Conservation (phyloP, 2,329 filamentous ascomycete genomes). For the Metarhizium anisopliae region DNA sequence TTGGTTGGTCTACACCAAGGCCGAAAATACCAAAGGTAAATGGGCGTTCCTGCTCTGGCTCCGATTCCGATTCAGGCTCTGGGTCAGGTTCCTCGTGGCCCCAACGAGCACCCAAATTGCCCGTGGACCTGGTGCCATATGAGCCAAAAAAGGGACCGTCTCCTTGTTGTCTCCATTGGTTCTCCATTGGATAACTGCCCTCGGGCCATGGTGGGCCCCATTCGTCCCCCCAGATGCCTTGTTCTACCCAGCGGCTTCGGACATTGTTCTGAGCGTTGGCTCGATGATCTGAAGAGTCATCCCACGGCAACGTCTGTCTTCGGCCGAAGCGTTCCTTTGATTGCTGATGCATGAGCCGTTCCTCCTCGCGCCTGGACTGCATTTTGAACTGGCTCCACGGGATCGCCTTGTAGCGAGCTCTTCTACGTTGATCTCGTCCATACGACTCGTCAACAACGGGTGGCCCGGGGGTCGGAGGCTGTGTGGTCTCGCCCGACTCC, state of each 20-base stretch:
- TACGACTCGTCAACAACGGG: neutral
- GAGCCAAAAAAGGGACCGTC: too few relatives aligned
- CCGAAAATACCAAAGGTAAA: too few relatives aligned
- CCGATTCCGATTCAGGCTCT: too few relatives aligned
- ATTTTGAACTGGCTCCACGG: neutral
- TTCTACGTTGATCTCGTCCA: neutral
- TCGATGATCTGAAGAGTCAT: neutral
- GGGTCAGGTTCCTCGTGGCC: too few relatives aligned
- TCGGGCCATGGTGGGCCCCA: conserved; percentile 5
- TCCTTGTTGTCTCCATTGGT: too few relatives aligned
- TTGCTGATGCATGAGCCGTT: neutral
- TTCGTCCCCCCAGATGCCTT: conserved; percentile 8
- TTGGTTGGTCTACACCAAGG: too few relatives aligned
- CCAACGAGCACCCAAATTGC: too few relatives aligned
- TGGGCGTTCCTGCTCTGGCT: too few relatives aligned
- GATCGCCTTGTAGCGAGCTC: neutral
- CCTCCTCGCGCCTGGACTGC: neutral
- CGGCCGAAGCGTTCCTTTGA: neutral
- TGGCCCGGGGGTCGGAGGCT: neutral
- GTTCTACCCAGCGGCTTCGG: conserved; percentile 7
- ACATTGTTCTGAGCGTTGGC: conserved; percentile 8
- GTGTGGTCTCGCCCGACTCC: neutral
- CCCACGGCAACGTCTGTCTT: conserved; percentile 8
- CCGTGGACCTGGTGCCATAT: too few relatives aligned
- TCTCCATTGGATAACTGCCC: neutral